Base-by-base conservation (phyloP, 2,329 filamentous ascomycete genomes). In the Trichoderma pleuroti region DNA sequence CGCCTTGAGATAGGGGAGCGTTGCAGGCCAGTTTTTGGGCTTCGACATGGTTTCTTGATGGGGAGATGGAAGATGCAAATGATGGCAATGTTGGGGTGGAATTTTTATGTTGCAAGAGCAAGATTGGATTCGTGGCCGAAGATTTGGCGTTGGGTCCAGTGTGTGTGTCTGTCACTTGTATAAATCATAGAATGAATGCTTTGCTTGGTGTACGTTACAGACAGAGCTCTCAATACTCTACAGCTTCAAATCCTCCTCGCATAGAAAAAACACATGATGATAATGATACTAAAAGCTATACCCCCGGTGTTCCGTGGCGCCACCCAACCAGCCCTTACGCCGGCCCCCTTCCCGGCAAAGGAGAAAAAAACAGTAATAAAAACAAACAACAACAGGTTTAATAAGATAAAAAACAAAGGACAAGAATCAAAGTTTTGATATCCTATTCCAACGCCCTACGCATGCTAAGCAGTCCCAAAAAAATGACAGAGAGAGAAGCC, bases 11-110 rank as follows among this genome's bases (percentile, higher is more conserved):
- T 90, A 91, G 2, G 83, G 81, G 2, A 90, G 74, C 11, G 80
- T 66, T 5, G 80, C 46, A 0, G 88, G 88, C 89, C 89, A 91
- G 78, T 89, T 89, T 73, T 84, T 86, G 3, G 88, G 87, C 28
- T 76, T 78, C 18, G 75, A 76, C 80, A 80, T 82, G 72, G 21
- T 56, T 42, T 24, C 5, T 30, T 42, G 4, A 28, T 2, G 14
- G 36, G 7, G 32, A 30, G 16, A 30, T n/a, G 24, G 7, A 18
- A 2, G 34, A 8, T 63, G 9, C 1, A 14, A 21, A 14, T 14
- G 24, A 16, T 46, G 9, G 9, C 3, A 30, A 62, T 32, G 11
- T 42, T 57, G 11, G 11, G 11, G 14, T 26, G 4, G 2, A 28
- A 1, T n/a, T 26, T 26, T 14, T 32, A 12, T 56, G 21, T 39